Percentiles rank a stretch among this genome's conserved stretches.
phyloP scores from a whole-genome alignment of 192 early-diverging fungal species.

The Gonapodya prolifera region DNA sequence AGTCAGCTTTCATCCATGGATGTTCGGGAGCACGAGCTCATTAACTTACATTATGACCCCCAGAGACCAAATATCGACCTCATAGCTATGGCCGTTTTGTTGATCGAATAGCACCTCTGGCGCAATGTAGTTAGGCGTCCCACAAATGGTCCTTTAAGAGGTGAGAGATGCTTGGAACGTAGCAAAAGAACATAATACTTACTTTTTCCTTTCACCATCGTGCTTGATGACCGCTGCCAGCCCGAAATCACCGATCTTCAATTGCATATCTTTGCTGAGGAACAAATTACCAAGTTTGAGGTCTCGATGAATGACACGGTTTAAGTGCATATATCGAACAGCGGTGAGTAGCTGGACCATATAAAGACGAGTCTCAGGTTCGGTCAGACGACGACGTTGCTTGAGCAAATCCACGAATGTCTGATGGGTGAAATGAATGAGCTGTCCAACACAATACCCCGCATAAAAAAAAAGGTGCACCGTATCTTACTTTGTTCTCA shows the following conservation, averaged over 20 bases:
- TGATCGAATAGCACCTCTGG: conserved; percentile 82
- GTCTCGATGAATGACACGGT: conserved; percentile 82
- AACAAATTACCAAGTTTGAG: conserved; percentile 93
- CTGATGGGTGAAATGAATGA: conserved; percentile 19
- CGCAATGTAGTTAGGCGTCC: conserved; percentile 96
- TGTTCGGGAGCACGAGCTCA: not conserved
- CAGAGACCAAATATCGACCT: conserved; percentile 90
- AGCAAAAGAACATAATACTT: conserved; percentile 8
- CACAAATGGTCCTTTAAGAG: conserved; percentile 67
- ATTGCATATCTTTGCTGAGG: conserved; percentile 60
- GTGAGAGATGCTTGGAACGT: not conserved
- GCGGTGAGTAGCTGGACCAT: conserved; percentile 70
- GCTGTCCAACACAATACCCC: not conserved
- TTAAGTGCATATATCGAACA: conserved; percentile 66
- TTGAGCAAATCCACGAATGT: conserved; percentile 77
- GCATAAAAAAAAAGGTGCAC: not conserved
- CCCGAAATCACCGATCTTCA: conserved; percentile 95
- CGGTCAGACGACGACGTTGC: conserved; percentile 60
- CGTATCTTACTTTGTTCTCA: conserved; percentile 52
- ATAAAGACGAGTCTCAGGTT: conserved; percentile 80
- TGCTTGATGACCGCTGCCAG: conserved; percentile 68
- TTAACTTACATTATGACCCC: conserved; percentile 72
- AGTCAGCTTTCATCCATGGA: not conserved
- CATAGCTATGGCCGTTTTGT: conserved; percentile 73
- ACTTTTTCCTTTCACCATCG: conserved; percentile 82